Evolutionary conservation across 2,329 filamentous ascomycete species (phyloP).

Genomic region (Phaeomoniella chlamydospora): DNA sequence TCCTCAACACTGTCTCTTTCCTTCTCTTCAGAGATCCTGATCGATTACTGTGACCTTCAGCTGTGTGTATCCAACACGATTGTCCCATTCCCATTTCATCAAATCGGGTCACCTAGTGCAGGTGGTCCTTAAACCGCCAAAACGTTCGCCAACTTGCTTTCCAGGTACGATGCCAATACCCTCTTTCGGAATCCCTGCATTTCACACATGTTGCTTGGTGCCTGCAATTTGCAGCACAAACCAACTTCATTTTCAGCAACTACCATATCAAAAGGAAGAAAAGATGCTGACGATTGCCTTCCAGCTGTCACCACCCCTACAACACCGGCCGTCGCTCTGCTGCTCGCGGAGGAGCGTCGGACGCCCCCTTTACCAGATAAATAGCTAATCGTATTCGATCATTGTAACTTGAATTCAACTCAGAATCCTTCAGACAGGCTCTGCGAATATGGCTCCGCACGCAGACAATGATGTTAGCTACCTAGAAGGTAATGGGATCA

Average conservation of each 20-base stretch:
- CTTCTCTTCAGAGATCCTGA: too few species aligned
- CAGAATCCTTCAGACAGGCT: constrained; percentile 10
- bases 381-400: constrained; percentile 11
- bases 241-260: too few species aligned
- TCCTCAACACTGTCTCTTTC: too few species aligned
- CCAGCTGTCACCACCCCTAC: constrained; percentile 85
- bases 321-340: constrained; percentile 90
- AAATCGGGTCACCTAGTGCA: neutral
- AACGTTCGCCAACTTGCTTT: constrained; percentile 97
- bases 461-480: constrained; percentile 48
- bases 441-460: constrained; percentile 74
- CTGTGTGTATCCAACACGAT: too few species aligned
- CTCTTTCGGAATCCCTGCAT: too few species aligned
- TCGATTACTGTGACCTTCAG: too few species aligned
- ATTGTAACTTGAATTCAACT: constrained; percentile 21
- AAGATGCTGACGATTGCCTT: constrained; percentile 1
- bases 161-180: constrained; percentile 54
- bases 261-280: neutral
- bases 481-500: constrained; percentile 35
- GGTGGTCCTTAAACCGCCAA: constrained; percentile 49
- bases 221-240: too few species aligned
- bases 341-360: constrained; percentile 67
- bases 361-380: constrained; percentile 35
- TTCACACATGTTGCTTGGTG: too few species aligned
- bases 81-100: too few species aligned